Percentiles rank a stretch among this genome's conserved stretches.
phyloP scores from a whole-genome alignment of 1,284 basidiomycete genomes.

The Apiotrichum laibachii region DNA sequence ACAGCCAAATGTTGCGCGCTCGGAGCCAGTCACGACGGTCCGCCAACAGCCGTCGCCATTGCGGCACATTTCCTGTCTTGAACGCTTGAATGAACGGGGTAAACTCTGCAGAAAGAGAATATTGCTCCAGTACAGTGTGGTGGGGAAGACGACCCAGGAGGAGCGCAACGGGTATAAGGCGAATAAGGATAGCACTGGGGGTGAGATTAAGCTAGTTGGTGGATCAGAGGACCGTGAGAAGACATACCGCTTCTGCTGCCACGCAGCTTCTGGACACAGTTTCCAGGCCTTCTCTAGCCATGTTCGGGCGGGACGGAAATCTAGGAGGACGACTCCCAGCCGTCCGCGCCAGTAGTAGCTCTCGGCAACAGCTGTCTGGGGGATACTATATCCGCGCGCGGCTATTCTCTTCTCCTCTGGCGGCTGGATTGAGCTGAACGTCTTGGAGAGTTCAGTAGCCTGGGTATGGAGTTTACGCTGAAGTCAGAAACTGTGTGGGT shows the following conservation, averaged over 20 bases:
- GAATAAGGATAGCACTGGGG: constrained; percentile 50
- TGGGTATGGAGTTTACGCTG: constrained; percentile 44
- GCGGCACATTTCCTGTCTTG: constrained; percentile 42
- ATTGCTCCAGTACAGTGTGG: constrained; percentile 33
- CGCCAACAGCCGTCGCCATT: constrained; percentile 43
- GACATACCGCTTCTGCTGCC: constrained; percentile 35
- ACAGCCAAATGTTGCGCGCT: constrained; percentile 46
- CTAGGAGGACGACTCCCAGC: constrained; percentile 38
- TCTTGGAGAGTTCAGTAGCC: constrained; percentile 34
- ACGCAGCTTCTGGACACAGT: constrained; percentile 28
- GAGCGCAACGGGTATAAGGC: constrained; percentile 49
- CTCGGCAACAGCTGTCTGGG: constrained; percentile 33
- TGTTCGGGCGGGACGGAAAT: constrained; percentile 32
- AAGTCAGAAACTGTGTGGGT: not conserved
- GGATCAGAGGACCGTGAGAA: not conserved
- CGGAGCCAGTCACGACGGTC: constrained; percentile 48
- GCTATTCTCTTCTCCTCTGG: constrained; percentile 34
- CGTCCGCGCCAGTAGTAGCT: constrained; percentile 48
- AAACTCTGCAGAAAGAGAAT: constrained; percentile 42
- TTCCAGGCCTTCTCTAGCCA: constrained; percentile 43
- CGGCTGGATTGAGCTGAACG: constrained; percentile 31
- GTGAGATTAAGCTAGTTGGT: not conserved
- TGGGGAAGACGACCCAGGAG: constrained; percentile 47
- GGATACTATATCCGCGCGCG: constrained; percentile 22
- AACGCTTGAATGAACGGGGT: constrained; percentile 46